Evolutionary conservation across 106 monocot species (phyloP).

Genomic region (Posidonia australis): DNA sequence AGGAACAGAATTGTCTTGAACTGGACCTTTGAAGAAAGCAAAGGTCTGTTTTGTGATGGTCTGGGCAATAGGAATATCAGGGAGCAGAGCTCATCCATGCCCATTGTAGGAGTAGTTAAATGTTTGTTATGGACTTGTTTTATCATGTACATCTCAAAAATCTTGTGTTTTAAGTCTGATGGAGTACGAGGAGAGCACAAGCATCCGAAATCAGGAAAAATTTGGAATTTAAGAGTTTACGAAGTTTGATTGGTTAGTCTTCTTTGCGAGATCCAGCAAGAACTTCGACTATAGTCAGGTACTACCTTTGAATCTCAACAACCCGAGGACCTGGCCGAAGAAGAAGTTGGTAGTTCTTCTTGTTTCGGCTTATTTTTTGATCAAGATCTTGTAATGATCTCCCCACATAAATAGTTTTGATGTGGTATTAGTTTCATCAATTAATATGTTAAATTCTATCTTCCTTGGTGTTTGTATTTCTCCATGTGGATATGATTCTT

Average conservation of each 20-base stretch:
- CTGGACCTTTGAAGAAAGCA: no score
- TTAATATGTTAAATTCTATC: no score
- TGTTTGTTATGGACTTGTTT: no score
- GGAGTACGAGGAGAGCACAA: background rate
- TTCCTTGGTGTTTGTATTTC: no score
- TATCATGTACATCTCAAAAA: background rate
- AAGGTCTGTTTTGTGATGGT: no score
- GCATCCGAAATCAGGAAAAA: background rate
- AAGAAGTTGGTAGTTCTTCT: background rate
- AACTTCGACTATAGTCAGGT: background rate
- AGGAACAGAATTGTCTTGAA: no score
- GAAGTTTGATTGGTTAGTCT: background rate
- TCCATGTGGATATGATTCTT: no score
- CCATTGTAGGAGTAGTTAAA: background rate
- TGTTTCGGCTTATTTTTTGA: background rate
- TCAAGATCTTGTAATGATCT: no score
- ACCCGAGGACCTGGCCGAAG: background rate
- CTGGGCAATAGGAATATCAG: no score
- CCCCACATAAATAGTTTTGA: no score
- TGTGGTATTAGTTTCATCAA: no score
- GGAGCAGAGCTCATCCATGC: no score
- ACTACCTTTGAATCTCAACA: background rate
- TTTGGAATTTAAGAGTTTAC: background rate
- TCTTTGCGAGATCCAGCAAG: background rate
- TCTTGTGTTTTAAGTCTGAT: conserved; percentile 8